A percentile compares a stretch with the other conserved stretches of the same genome.
phyloP scores from a whole-genome alignment of 2,329 filamentous ascomycete species.

The Colletotrichum sp. region DNA sequence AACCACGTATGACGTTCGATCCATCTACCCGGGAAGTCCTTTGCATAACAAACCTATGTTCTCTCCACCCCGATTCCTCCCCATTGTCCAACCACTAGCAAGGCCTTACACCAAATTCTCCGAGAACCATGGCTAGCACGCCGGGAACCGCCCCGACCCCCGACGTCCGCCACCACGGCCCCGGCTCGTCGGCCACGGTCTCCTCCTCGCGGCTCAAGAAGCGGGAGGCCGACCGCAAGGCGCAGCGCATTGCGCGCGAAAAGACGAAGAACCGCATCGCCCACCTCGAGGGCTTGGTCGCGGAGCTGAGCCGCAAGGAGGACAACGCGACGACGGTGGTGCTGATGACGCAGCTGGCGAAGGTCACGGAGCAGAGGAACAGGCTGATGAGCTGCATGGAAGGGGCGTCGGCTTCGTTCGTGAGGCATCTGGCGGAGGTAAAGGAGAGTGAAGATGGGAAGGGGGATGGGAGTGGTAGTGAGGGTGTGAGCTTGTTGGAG shows the following conservation, averaged over 20 bases:
- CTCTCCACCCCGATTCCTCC: neutral
- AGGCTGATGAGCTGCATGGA: neutral
- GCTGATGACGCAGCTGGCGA: conserved; percentile 27
- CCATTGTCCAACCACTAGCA: neutral
- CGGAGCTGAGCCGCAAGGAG: conserved; percentile 26
- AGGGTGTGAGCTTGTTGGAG: neutral
- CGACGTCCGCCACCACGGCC: neutral
- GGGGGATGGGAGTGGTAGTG: too few species aligned
- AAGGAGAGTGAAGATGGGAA: neutral
- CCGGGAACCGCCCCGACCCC: neutral
- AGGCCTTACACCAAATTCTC: neutral
- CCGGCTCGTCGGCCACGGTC: neutral
- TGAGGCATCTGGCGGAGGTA: neutral
- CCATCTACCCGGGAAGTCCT: neutral
- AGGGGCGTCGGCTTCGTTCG: neutral
- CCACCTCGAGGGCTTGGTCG: conserved; percentile 31
- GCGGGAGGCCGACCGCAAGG: conserved; percentile 34
- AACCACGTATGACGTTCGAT: neutral
- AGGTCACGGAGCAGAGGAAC: conserved; percentile 30
- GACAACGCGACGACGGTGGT: conserved; percentile 25
- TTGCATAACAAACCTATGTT: neutral
- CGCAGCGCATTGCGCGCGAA: conserved; percentile 33
- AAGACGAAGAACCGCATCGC: conserved; percentile 34
- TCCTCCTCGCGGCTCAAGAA: conserved; percentile 27
- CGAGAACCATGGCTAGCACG: neutral